phyloP scores from a whole-genome alignment of 2,329 filamentous ascomycete species.

The Aotearoamyces nothofagi region DNA sequence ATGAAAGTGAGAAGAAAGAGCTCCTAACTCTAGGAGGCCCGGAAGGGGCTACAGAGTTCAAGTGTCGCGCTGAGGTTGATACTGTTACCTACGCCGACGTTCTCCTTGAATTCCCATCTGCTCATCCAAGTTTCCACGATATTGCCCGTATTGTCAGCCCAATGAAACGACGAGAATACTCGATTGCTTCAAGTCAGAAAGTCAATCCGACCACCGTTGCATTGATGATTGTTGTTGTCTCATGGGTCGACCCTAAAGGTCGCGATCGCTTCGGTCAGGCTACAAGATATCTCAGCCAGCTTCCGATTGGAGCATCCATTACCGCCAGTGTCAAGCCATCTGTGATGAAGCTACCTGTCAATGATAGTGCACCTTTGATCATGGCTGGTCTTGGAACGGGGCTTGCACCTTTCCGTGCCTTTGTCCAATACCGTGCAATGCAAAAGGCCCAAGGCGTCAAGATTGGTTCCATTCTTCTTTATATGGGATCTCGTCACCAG shows the following conservation, averaged over 20 bases:
- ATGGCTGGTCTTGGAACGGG: slow-evolving; percentile 98
- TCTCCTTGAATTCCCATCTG: slow-evolving; percentile 77
- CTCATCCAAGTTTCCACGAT: slow-evolving; percentile 77
- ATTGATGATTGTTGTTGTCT: slow-evolving; percentile 92
- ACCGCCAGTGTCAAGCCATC: slow-evolving; percentile 95
- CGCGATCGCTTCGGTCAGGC: slow-evolving; percentile 87
- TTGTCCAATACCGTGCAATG: slow-evolving; percentile 94
- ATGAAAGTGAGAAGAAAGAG: slow-evolving; percentile 69
- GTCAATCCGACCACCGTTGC: slow-evolving; percentile 82
- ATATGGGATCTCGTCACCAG: slow-evolving; percentile 94
- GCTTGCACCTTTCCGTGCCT: slow-evolving; percentile 96
- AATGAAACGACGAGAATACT: slow-evolving; percentile 95
- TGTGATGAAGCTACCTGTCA: slow-evolving; percentile 93
- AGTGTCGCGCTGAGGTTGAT: slow-evolving; percentile 80
- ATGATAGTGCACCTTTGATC: slow-evolving; percentile 83
- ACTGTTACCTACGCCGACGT: slow-evolving; percentile 85
- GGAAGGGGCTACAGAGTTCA: slow-evolving; percentile 80
- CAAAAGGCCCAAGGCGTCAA: slow-evolving; percentile 95
- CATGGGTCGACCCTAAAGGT: slow-evolving; percentile 82
- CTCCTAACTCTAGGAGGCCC: slow-evolving; percentile 62
- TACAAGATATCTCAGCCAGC: slow-evolving; percentile 70
- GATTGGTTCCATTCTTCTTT: slow-evolving; percentile 83
- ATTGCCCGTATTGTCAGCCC: slow-evolving; percentile 76
- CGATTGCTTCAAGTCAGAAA: slow-evolving; percentile 94
- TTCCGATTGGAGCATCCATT: slow-evolving; percentile 61